phyloP scores from a whole-genome alignment of 441 rosid species.

The Populus hybrid region DNA sequence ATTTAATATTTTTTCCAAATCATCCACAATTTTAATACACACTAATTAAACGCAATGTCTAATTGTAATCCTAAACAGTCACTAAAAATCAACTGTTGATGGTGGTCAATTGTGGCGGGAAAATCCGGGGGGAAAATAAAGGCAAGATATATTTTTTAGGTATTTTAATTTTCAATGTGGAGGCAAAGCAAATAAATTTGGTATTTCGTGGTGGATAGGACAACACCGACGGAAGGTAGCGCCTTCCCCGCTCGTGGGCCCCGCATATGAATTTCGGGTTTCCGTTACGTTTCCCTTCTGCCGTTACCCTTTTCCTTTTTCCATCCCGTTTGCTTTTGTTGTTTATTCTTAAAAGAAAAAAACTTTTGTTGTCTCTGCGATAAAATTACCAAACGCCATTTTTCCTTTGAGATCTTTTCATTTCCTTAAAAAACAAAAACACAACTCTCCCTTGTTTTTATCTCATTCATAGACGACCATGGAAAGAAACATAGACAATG shows the following conservation, averaged over 20 bases:
- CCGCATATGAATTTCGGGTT: constrained; percentile 17
- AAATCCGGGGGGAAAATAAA: constrained; percentile 30
- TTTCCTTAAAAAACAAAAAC: background rate
- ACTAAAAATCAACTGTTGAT: constrained; percentile 18
- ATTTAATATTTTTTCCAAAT: no score
- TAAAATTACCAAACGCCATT: no score
- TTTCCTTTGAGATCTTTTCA: background rate
- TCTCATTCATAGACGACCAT: no score
- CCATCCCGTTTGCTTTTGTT: background rate
- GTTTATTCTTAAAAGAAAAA: background rate
- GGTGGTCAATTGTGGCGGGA: constrained; percentile 43
- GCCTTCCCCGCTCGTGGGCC: constrained; percentile 25
- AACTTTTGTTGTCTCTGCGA: no score
- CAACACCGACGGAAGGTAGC: constrained; percentile 50
- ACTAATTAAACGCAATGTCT: no score
- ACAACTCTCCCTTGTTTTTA: background rate
- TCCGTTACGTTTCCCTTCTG: constrained; percentile 20
- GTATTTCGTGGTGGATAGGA: constrained; percentile 29
- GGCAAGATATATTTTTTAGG: background rate
- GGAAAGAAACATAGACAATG: no score
- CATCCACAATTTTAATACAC: no score
- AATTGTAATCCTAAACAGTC: constrained; percentile 8
- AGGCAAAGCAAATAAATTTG: background rate
- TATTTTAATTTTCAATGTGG: background rate
- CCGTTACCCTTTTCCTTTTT: constrained; percentile 12